These are phyloP conservation scores for Yamadazyma atmosphaerica DNA, from an alignment of 1,139 yeast species.

Conservation along the genomic window DNA sequence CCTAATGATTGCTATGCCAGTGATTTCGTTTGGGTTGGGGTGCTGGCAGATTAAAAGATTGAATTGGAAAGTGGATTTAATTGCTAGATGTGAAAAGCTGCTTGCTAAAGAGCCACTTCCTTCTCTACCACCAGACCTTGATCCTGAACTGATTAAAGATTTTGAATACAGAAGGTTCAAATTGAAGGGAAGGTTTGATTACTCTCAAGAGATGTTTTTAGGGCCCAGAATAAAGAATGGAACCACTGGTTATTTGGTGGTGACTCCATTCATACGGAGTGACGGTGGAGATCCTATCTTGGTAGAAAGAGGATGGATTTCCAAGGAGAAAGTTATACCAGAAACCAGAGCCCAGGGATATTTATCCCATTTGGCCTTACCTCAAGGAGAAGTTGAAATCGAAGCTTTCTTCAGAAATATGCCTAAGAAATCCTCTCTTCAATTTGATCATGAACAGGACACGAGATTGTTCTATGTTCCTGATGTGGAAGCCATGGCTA, in stretches of 20 bases:
- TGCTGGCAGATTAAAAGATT: constrained; percentile 91
- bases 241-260: constrained; percentile 71
- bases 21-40: constrained; percentile 81
- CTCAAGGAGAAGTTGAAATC: constrained; percentile 71
- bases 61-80: constrained; percentile 84
- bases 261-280: constrained; percentile 78
- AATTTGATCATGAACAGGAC: constrained; percentile 71
- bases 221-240: constrained; percentile 87
- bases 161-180: constrained; percentile 81
- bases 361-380: constrained; percentile 65
- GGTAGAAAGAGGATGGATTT: constrained; percentile 92
- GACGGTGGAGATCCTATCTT: constrained; percentile 73
- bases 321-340: constrained; percentile 71
- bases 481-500: constrained; percentile 82
- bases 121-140: constrained; percentile 61
- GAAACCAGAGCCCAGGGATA: constrained; percentile 48
- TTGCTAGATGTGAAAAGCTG: constrained; percentile 79
- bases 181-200: constrained; percentile 75
- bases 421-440: constrained; percentile 69
- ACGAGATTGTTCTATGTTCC: constrained; percentile 66
- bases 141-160: constrained; percentile 56
- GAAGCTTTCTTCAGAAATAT: constrained; percentile 73
- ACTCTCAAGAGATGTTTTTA: constrained; percentile 84
- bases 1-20: constrained; percentile 80
- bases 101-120: constrained; percentile 68